These are phyloP conservation scores for Populus hybrid DNA, from an alignment of 441 rosid genomes.

Conservation along the genomic window DNA sequence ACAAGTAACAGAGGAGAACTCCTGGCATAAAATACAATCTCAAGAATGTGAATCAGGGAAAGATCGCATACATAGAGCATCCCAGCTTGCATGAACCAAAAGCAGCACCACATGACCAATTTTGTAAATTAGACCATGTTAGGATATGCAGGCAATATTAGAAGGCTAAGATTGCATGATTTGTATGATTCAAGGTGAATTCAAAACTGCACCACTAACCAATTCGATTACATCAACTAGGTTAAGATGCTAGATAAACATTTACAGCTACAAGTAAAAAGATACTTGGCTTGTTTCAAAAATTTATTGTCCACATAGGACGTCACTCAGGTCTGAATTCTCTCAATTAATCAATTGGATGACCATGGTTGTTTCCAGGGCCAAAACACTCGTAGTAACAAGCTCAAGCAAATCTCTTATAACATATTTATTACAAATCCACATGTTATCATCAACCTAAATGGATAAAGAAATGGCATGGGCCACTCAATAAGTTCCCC, in stretches of 20 bases:
- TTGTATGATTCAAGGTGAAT: constrained; percentile 3
- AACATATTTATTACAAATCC: not conserved
- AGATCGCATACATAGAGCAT: not conserved
- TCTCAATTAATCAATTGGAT: not conserved
- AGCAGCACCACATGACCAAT: not conserved
- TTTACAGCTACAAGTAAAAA: not conserved
- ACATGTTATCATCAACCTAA: not conserved
- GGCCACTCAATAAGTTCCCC: not conserved
- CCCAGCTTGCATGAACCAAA: not conserved
- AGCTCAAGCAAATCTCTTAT: not conserved
- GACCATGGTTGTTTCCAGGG: not conserved
- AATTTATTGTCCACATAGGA: not conserved
- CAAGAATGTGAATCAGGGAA: not conserved
- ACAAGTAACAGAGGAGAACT: not conserved
- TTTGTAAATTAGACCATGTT: not conserved
- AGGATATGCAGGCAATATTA: not conserved
- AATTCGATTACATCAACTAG: not conserved
- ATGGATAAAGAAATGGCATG: not conserved
- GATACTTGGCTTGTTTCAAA: not conserved
- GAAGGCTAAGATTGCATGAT: not conserved
- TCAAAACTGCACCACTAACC: not conserved
- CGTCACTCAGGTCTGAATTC: not conserved
- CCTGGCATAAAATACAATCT: not conserved
- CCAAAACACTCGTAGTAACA: not conserved
- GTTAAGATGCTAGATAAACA: not conserved